Base-by-base conservation (phyloP, 805 yeast genomes). In the Monosporozyma aquatica region DNA sequence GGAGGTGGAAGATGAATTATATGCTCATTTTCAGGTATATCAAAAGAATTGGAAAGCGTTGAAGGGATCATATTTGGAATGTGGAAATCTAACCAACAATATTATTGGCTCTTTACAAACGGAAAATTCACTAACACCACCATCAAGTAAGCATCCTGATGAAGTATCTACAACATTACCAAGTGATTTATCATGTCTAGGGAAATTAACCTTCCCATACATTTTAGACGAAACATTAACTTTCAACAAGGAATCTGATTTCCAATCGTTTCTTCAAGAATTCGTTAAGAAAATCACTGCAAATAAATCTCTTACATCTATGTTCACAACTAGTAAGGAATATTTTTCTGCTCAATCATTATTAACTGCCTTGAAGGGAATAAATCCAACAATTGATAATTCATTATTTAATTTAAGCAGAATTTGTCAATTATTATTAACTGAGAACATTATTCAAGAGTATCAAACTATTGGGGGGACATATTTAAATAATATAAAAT, bases 351-450 rank as follows among this genome's bases (percentile, higher is more conserved):
- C 67, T 20, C 51, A 48, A 14, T 43, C 43, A 20, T 47, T 65
- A 21, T 25, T 53, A 6, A 41, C 47, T 5, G 58, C 58, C 46
- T 44, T 65, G 9, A 58, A 44, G 36, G 34, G 38, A 10, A 30
- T 42, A 24, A 49, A 51, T 22, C 37, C 47, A 3, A 49, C 49
- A 18, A 47, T 62, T 26, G 65, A 61, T 37, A 48, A 46, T 0
- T 57, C 68, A 0, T 46, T 55, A 3, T 52, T 44, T 13, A 60
- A 61, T 27, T 29, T 59, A n/a, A 65, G 65, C 41, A 52, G 58
- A 26, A 45, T 65, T 22, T 68, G 68, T 1, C 67, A 65, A 42
- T 47, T 47, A 20, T 33, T 63, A 37, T 33, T 63, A 3, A 43
- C 43, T 7, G 21, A 52, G 4, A 54, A 54, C 0, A 30, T 62